phyloP scores from a whole-genome alignment of 2,329 filamentous ascomycete genomes.

The Cladosporium oxysporum region DNA sequence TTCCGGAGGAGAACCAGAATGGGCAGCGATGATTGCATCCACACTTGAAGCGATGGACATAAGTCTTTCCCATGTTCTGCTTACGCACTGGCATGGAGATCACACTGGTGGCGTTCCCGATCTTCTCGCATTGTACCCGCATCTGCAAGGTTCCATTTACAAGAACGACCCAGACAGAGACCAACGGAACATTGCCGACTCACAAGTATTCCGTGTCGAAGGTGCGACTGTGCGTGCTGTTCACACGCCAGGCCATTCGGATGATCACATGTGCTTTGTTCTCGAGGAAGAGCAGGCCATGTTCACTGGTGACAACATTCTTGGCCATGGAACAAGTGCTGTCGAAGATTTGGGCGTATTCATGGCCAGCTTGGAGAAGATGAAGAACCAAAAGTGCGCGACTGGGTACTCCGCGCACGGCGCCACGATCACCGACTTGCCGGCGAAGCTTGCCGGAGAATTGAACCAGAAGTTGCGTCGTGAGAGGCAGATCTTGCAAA shows the following conservation, averaged over 20 bases:
- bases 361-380: constrained; percentile 40
- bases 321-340: constrained; percentile 43
- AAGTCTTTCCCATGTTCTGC: constrained; percentile 44
- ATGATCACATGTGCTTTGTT: constrained; percentile 41
- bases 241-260: constrained; percentile 36
- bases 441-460: constrained; percentile 42
- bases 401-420: constrained; percentile 52
- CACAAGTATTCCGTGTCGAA: constrained; percentile 42
- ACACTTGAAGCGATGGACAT: constrained; percentile 37
- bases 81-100: constrained; percentile 50
- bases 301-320: constrained; percentile 43
- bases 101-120: constrained; percentile 47
- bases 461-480: constrained; percentile 43
- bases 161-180: constrained; percentile 38
- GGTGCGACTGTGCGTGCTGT: constrained; percentile 45
- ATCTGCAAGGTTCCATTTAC: constrained; percentile 36
- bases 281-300: constrained; percentile 41
- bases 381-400: constrained; percentile 40
- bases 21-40: constrained; percentile 38
- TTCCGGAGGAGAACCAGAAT: constrained; percentile 37
- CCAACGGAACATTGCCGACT: constrained; percentile 41
- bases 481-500: constrained; percentile 43
- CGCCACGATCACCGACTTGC: constrained; percentile 41
- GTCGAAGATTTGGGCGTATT: constrained; percentile 44
- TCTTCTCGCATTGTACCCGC: constrained; percentile 38